A percentile compares a stretch with the other conserved stretches of the same genome.
Evolutionary conservation across 2,329 filamentous ascomycete genomes (phyloP).

Genomic region (Stagonosporopsis chrysanthemi): DNA sequence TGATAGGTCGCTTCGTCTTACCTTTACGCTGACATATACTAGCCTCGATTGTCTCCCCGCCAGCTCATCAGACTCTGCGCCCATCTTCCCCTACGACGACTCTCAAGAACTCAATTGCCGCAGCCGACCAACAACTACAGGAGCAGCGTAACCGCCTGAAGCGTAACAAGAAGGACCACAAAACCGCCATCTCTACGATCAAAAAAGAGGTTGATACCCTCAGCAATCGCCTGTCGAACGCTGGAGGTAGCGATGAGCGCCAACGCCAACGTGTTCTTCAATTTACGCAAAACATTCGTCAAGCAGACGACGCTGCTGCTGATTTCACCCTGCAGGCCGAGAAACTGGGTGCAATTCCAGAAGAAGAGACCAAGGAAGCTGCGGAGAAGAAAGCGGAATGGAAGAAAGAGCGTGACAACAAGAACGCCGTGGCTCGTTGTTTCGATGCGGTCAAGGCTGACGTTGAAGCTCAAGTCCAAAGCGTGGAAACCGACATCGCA

Average conservation of each 20-base stretch:
- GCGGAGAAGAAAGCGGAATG: conserved; percentile 65
- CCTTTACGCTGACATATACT: conserved; percentile 6
- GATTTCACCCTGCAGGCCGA: conserved; percentile 68
- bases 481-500: conserved; percentile 69
- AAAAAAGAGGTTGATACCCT: conserved; percentile 78
- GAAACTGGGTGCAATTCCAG: conserved; percentile 68
- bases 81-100: conserved; percentile 81
- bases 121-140: conserved; percentile 72
- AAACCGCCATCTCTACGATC: conserved; percentile 70
- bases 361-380: conserved; percentile 66
- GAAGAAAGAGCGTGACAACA: conserved; percentile 61
- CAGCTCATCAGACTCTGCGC: conserved; percentile 68
- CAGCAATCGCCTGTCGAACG: conserved; percentile 68
- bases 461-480: conserved; percentile 68
- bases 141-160: conserved; percentile 75
- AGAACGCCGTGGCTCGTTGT: conserved; percentile 60
- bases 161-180: conserved; percentile 76
- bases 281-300: conserved; percentile 75
- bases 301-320: conserved; percentile 68
- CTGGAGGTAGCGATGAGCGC: conserved; percentile 78
- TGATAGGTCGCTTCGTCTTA: background rate
- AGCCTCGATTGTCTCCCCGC: conserved; percentile 51
- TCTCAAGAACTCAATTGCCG: conserved; percentile 76
- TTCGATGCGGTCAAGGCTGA: conserved; percentile 69
- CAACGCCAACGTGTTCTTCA: conserved; percentile 77